A percentile compares a stretch with the other conserved stretches of the same genome.
These are phyloP conservation scores for Lathyrus sativus DNA, from an alignment of 306 rosid species.

Conservation along the genomic window DNA sequence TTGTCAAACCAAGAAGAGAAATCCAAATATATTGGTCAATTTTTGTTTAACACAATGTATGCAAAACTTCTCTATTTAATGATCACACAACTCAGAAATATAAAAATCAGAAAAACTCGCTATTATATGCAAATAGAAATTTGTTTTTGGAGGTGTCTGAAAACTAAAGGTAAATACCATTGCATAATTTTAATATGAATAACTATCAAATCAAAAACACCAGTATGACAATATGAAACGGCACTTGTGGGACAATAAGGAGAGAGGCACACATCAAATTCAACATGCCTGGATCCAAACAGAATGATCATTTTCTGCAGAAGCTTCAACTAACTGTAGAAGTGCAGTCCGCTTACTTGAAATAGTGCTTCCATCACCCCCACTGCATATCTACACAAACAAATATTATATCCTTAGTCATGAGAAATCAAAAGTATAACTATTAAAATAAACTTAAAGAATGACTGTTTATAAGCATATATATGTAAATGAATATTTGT, in stretches of 20 bases:
- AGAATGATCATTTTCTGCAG: slow-evolving; percentile 69
- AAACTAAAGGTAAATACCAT: slow-evolving; percentile 20
- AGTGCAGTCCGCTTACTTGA: slow-evolving; percentile 70
- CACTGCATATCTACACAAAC: slow-evolving; percentile 67
- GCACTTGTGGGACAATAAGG: slow-evolving; percentile 27
- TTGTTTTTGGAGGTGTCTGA: neutral
- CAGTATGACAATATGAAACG: neutral
- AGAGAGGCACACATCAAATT: slow-evolving; percentile 19
- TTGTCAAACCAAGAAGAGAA: slow-evolving; percentile 32
- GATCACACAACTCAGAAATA: slow-evolving; percentile 28
- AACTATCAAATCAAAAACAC: slow-evolving; percentile 20
- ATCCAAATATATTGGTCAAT: slow-evolving; percentile 19
- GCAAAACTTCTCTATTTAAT: slow-evolving; percentile 17
- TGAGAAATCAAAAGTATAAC: slow-evolving; percentile 17
- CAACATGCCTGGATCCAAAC: slow-evolving; percentile 80
- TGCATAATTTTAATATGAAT: slow-evolving; percentile 11
- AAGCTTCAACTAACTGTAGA: slow-evolving; percentile 82
- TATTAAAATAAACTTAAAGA: slow-evolving; percentile 7
- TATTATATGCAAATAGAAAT: slow-evolving; percentile 17
- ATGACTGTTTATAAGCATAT: slow-evolving; percentile 16
- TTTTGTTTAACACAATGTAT: slow-evolving; percentile 22
- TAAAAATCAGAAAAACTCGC: slow-evolving; percentile 18
- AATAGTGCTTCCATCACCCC: slow-evolving; percentile 65
- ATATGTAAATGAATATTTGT: neutral
- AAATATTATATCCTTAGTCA: slow-evolving; percentile 19